A percentile compares a stretch with the other conserved stretches of the same genome.
These are phyloP conservation scores for Penicillium sp. DNA, from an alignment of 2,329 filamentous ascomycete species.

Conservation along the genomic window DNA sequence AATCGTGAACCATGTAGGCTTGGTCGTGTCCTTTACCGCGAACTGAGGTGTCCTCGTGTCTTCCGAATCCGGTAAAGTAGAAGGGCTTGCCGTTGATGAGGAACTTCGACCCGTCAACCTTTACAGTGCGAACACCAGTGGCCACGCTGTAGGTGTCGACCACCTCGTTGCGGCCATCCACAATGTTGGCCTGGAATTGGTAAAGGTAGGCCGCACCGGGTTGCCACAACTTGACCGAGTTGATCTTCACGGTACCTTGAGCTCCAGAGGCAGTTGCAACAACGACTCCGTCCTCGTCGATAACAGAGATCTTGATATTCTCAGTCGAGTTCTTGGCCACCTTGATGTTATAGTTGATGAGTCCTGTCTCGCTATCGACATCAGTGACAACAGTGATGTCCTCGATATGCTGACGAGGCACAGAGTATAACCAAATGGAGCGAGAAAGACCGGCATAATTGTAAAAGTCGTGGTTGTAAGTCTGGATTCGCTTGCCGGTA, in stretches of 20 bases:
- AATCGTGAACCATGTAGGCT: constrained; percentile 36
- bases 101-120: constrained; percentile 22
- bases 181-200: constrained; percentile 3
- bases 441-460: constrained; percentile 34
- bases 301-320: not conserved
- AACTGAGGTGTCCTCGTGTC: constrained; percentile 30
- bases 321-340: not conserved
- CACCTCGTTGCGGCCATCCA: constrained; percentile 4
- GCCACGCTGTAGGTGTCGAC: constrained; percentile 25
- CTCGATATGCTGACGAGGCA: constrained; percentile 21
- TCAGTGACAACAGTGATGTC: constrained; percentile 28
- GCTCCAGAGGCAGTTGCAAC: constrained; percentile 3
- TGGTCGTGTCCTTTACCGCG: constrained; percentile 33
- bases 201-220: not conserved
- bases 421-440: constrained; percentile 30
- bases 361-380: constrained; percentile 9
- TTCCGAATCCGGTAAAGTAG: constrained; percentile 35
- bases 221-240: constrained; percentile 27
- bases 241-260: constrained; percentile 16
- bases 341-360: constrained; percentile 2
- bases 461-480: constrained; percentile 34
- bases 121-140: constrained; percentile 25
- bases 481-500: constrained; percentile 23
- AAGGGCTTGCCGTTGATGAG: constrained; percentile 31
- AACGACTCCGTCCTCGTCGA: not conserved